Evolutionary conservation across 352 stramenopile genomes (phyloP), one percentile per base, ranked within the genome.

Genomic region (Phytophthora pseudosyringae): DNA sequence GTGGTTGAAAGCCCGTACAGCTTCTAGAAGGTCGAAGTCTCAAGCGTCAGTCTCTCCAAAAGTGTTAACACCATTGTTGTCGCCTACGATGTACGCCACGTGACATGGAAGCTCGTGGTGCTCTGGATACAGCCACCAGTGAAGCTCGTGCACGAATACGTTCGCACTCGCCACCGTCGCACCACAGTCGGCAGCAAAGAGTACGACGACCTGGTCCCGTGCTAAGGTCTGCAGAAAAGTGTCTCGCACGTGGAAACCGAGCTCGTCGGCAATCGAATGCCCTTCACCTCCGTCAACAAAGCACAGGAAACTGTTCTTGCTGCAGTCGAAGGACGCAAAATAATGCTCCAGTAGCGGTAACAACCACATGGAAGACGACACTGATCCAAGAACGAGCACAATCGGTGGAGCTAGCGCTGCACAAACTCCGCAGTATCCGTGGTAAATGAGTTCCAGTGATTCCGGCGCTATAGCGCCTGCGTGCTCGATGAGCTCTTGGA

Each of bases 151-250:
- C 1, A 54, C 40, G 16, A 83, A 83, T n/a, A 43, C 38, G 18
- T 75, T 73, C 3, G 69, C 72, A 39, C 61, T 71, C 3, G 51
- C 28, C 16, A 71, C 53, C 4, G 75, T 83, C 1, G 59, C 35
- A 3, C 75, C 75, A 55, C 59, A 78, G 50, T 77, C 61, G 10
- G 66, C 69, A 29, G 75, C 77, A 47, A 65, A 71, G 2, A 81
- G 25, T 7, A 79, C 62, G 1, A 58, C 59, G 15, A 77, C 59
- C 2, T 58, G 65, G 54, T 75, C 56, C 9, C 46, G 28, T 28
- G 3, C 10, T 13, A 69, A 16, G 10, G 31, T 61, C 5, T 64
- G 54, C 28, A 63, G 16, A 43, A 74, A 21, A 1, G n/a, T 38
- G 31, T 56, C 55, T 25, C 61, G 67, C 3, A 55, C 12, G n/a